Percentiles rank a stretch among this genome's conserved stretches.
Conservation (phyloP, 2,329 filamentous ascomycete genomes). For the Colletotrichum falcatum region DNA sequence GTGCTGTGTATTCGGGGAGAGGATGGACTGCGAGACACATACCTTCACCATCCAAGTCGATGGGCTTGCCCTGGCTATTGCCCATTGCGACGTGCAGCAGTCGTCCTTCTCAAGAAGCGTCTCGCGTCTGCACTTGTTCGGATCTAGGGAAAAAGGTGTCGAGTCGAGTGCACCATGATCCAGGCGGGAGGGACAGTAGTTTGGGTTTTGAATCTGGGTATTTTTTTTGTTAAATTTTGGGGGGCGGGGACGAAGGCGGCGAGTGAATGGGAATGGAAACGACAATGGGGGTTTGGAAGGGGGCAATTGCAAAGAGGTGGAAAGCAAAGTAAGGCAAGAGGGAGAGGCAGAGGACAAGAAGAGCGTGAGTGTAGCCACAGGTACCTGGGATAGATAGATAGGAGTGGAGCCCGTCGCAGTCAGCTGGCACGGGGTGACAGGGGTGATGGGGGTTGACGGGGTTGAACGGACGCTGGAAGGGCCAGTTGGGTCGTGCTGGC, state of each 20-base stretch:
- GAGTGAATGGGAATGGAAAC: slow-evolving; percentile 4
- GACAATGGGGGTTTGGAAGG: background rate
- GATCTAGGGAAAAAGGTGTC: slow-evolving; percentile 32
- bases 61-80: slow-evolving; percentile 93
- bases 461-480: slow-evolving; percentile 6
- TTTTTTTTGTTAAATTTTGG: background rate
- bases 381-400: slow-evolving; percentile 38
- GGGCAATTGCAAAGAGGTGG: slow-evolving; percentile 26
- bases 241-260: slow-evolving; percentile 22
- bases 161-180: slow-evolving; percentile 39
- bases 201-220: background rate
- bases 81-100: slow-evolving; percentile 72
- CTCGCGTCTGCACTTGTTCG: slow-evolving; percentile 39
- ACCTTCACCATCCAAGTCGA: slow-evolving; percentile 95
- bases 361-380: slow-evolving; percentile 6
- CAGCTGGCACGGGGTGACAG: slow-evolving; percentile 41
- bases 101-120: slow-evolving; percentile 37
- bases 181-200: slow-evolving; percentile 26
- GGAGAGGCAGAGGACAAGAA: slow-evolving; percentile 27
- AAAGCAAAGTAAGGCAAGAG: slow-evolving; percentile 32
- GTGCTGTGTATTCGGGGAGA: slow-evolving; percentile 14
- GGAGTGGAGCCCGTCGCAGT: slow-evolving; percentile 40
- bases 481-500: slow-evolving; percentile 24
- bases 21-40: slow-evolving; percentile 51
- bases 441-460: slow-evolving; percentile 11